Conservation (phyloP, 192 early-diverging fungal species). For the Coemansia sp. region DNA sequence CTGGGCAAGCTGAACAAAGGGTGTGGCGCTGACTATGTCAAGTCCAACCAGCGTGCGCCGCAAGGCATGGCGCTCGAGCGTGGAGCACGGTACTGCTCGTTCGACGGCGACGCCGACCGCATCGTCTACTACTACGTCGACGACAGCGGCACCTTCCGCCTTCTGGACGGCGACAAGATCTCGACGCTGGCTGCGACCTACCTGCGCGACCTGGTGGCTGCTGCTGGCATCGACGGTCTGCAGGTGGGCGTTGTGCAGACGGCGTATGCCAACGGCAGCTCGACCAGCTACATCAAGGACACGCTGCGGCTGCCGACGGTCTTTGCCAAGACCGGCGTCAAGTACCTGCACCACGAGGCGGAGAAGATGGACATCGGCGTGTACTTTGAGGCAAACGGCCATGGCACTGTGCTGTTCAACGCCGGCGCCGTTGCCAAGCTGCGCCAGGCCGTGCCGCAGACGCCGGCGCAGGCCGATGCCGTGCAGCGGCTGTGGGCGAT, state of each 20-base stretch:
- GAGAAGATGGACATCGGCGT: slow-evolving; percentile 97
- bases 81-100: slow-evolving; percentile 80
- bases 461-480: slow-evolving; percentile 75
- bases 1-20: slow-evolving; percentile 83
- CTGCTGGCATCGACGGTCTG: slow-evolving; percentile 71
- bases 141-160: slow-evolving; percentile 74
- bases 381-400: slow-evolving; percentile 99
- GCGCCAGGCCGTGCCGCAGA: slow-evolving; percentile 44
- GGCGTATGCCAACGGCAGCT: slow-evolving; percentile 98
- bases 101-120: slow-evolving; percentile 99
- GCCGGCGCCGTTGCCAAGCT: slow-evolving; percentile 66
- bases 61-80: slow-evolving; percentile 62
- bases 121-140: slow-evolving; percentile 94
- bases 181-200: slow-evolving; percentile 91
- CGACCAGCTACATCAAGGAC: slow-evolving; percentile 89
- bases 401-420: slow-evolving; percentile 98
- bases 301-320: slow-evolving; percentile 91
- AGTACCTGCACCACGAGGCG: slow-evolving; percentile 98
- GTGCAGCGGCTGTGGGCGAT: slow-evolving; percentile 77
- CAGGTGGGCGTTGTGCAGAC: slow-evolving; percentile 97
- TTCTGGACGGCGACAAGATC: slow-evolving; percentile 99
- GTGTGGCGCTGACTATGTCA: slow-evolving; percentile 98
- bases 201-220: slow-evolving; percentile 84
- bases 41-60: slow-evolving; percentile 82
- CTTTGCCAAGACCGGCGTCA: slow-evolving; percentile 96